Percentiles rank a stretch among this genome's conserved stretches.
phyloP scores from a whole-genome alignment of 1,139 yeast genomes.

The Yamadazyma pseudoaaseri region DNA sequence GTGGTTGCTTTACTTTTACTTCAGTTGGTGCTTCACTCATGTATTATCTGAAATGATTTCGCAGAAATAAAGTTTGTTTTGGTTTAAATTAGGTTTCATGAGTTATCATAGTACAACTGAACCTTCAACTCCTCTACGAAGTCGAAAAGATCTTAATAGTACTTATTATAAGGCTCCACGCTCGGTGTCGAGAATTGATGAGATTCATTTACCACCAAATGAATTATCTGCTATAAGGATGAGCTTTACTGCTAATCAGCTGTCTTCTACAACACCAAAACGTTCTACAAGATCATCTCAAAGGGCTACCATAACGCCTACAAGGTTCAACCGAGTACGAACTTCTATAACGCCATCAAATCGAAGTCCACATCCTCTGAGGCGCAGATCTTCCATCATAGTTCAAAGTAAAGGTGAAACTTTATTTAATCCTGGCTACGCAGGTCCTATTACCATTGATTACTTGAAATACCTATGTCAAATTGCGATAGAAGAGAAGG shows the following conservation, averaged over 20 bases:
- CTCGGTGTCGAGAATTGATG: slow-evolving; percentile 9
- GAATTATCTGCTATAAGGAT: slow-evolving; percentile 20
- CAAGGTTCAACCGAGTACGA: not conserved
- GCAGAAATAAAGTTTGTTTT: not conserved
- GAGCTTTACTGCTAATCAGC: not conserved
- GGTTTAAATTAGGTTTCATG: not conserved
- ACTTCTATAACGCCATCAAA: slow-evolving; percentile 6
- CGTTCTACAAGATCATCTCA: not conserved
- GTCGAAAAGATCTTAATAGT: not conserved
- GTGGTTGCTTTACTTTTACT: slow-evolving; percentile 1
- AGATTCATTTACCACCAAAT: slow-evolving; percentile 26
- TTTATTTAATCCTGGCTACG: slow-evolving; percentile 29
- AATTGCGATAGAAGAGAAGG: slow-evolving; percentile 24
- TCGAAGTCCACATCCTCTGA: slow-evolving; percentile 9
- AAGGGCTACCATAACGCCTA: slow-evolving; percentile 4
- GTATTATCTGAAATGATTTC: no score
- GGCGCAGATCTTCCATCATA: slow-evolving; percentile 34
- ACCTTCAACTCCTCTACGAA: slow-evolving; percentile 9
- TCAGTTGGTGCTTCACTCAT: not conserved
- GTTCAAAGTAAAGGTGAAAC: slow-evolving; percentile 22
- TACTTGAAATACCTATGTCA: slow-evolving; percentile 37
- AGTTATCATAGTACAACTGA: slow-evolving; percentile 3
- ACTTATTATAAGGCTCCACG: slow-evolving; percentile 2
- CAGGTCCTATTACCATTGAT: slow-evolving; percentile 41
- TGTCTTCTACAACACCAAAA: not conserved